Base-by-base conservation (phyloP, 2,329 filamentous ascomycete species). In the Rhexocercosporidium sp. region DNA sequence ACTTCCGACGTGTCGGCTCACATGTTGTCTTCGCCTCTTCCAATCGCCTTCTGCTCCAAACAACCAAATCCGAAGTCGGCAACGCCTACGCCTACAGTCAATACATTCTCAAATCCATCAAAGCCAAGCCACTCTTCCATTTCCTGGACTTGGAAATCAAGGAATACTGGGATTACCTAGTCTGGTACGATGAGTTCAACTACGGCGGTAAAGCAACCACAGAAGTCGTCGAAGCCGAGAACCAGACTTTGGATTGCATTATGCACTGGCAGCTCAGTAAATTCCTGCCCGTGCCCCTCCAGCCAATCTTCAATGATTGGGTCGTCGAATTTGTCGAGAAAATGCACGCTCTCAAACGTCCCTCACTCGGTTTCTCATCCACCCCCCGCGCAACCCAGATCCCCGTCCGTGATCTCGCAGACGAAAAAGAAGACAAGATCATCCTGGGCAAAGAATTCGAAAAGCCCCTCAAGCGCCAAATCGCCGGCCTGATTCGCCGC, bases 111-210 rank as follows among this genome's bases (percentile, higher is more conserved):
- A 97, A 97, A 82, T 97, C 94, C 0, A 97, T 99, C 81, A 95
- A 97, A 79, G 90, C 89, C 65, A 97, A 97, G 76, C 94, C 96
- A 0, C 86, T 97, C 0, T 99, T 99, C 81, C 93, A 97, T 79
- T 99, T 99, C 77, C 89, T 99, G 70, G 96, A 99, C 75, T 85
- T 99, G 3, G 93, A 97, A 74, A 96, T 99, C 79, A 97, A 95
- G 73, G 96, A 99, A 78, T 99, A 97, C 79, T 99, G 96, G 96
- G 96, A 99, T 78, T 98, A 97, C 75, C 88, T 99, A 0, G 90
- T 97, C 3, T 99, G 96, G 96, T 98, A 98, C 73, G 96, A 99
- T 74, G 93, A 97, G 79, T 97, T 95, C 84, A 99, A 99, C 82
- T 98, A 98, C 75, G 96, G 96, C 64, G 96, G 96, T 68, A 96